Base-by-base conservation (phyloP, 169 alveolate genomes). In the Eimeria zaria region DNA sequence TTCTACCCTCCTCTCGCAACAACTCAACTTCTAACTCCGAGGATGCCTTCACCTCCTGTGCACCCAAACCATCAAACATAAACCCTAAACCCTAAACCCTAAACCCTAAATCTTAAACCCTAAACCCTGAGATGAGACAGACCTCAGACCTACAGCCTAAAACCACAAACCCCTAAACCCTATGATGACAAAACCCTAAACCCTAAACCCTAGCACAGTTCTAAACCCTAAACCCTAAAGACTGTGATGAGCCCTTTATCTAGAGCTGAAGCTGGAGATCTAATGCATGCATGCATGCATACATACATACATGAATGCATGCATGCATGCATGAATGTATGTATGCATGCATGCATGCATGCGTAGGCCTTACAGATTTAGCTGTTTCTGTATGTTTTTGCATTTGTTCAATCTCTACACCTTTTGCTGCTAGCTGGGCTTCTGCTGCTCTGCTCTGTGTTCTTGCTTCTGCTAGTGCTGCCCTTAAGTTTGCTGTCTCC, bases 391-490 rank as follows among this genome's bases (percentile, higher is more conserved):
- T 24, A 20, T 80, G 62, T 80, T 44, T 80, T 0, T 48, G 64
- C 46, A 80, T 1, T 41, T 51, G 48, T 36, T n/a, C 33, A 0
- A 80, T 24, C 71, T 44, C 71, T 8, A 60, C 11, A 7, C 30
- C 71, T n/a, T 8, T 41, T 14, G 64, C 89, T 60, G 8, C 46
- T 9, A n/a, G 41, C 53, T 80, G 41, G 41, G 46, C 89, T 48
- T 80, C 60, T n/a, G 89, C 89, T 51, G 64, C 44, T 20, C 48
- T 44, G 71, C 69, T 24, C 46, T 80, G 48, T 8, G 44, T 80
- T 46, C 41, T 80, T 6, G 89, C 89, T 16, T 80, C 71, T 8
- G 89, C 89, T 12, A 80, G 46, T 8, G 89, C 89, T 24, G 71
- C 69, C 27, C 53, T 16, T 27, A 80, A 71, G 48, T 27, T 44